Percentiles rank a stretch among this genome's conserved stretches.
These are phyloP conservation scores for Citeromyces hawaiiensis DNA, from an alignment of 1,139 yeast genomes.

Conservation along the genomic window DNA sequence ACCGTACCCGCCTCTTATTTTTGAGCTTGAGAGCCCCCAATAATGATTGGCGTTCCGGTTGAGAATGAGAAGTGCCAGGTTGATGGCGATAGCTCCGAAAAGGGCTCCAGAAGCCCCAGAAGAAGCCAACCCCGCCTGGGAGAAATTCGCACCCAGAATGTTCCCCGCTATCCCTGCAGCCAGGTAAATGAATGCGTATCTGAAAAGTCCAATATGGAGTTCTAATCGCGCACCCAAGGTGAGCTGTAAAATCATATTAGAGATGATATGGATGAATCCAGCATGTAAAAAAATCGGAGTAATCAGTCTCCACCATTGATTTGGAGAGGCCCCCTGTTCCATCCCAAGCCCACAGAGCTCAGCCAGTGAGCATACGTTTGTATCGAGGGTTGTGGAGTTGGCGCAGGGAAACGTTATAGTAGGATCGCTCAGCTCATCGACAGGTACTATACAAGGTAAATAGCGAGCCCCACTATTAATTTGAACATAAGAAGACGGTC, in stretches of 20 bases:
- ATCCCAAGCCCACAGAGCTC: constrained; percentile 50
- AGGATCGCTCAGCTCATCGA: constrained; percentile 34
- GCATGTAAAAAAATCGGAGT: constrained; percentile 70
- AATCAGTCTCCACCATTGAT: constrained; percentile 61
- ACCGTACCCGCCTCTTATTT: constrained; percentile 22
- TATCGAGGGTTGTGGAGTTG: constrained; percentile 41
- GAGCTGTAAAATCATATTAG: constrained; percentile 50
- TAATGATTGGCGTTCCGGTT: constrained; percentile 33
- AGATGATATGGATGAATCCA: constrained; percentile 56
- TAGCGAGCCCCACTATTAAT: constrained; percentile 65
- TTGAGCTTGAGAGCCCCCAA: constrained; percentile 20
- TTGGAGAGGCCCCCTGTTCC: constrained; percentile 22
- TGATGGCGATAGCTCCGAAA: constrained; percentile 58
- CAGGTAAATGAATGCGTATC: constrained; percentile 45
- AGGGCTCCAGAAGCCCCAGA: constrained; percentile 71
- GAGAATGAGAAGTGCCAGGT: constrained; percentile 42
- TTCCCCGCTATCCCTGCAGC: constrained; percentile 58
- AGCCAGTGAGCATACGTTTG: constrained; percentile 42
- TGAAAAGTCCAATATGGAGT: constrained; percentile 38
- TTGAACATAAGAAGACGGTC: constrained; percentile 59
- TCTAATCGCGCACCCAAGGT: constrained; percentile 56
- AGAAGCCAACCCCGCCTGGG: constrained; percentile 58
- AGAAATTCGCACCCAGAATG: constrained; percentile 56
- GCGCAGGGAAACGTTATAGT: constrained; percentile 51
- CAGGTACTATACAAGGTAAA: constrained; percentile 56